phyloP scores from a whole-genome alignment of 257 asterid genomes.

The Nicotiana tomentosiformis region DNA sequence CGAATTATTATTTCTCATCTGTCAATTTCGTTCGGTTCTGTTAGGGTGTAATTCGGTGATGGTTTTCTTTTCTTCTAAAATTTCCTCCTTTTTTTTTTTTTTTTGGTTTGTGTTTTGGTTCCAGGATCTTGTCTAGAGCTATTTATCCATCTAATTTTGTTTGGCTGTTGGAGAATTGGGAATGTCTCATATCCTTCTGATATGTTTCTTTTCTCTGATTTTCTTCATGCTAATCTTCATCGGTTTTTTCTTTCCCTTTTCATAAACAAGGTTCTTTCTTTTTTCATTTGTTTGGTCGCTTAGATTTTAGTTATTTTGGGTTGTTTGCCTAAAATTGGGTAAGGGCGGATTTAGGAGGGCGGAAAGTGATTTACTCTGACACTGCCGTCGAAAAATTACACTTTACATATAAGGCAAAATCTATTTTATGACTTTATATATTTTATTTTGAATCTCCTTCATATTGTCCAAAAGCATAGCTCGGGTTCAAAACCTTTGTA shows the following conservation, averaged over 20 bases:
- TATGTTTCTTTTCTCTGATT: conserved; percentile 49
- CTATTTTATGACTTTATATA: no score
- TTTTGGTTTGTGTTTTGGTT: conserved; percentile 9
- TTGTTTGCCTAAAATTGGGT: no score
- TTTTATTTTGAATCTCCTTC: no score
- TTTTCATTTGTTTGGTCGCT: not conserved
- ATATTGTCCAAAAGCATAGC: no score
- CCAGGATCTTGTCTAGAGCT: conserved; percentile 36
- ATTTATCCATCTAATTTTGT: conserved; percentile 22
- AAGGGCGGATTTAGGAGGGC: no score
- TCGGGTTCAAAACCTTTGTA: no score
- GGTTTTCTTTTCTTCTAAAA: not conserved
- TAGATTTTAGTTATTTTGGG: no score
- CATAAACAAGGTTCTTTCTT: not conserved
- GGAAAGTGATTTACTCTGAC: no score
- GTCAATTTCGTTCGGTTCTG: not conserved
- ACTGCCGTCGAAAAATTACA: no score
- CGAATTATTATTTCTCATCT: not conserved
- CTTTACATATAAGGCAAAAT: no score
- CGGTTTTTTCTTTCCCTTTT: not conserved
- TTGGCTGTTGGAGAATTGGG: conserved; percentile 46
- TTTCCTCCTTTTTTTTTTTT: no score
- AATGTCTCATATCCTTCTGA: conserved; percentile 79
- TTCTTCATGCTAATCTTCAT: not conserved
- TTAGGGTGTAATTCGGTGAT: not conserved